Conservation (phyloP, 2,329 filamentous ascomycete genomes). For the Aspergillus texensis region DNA sequence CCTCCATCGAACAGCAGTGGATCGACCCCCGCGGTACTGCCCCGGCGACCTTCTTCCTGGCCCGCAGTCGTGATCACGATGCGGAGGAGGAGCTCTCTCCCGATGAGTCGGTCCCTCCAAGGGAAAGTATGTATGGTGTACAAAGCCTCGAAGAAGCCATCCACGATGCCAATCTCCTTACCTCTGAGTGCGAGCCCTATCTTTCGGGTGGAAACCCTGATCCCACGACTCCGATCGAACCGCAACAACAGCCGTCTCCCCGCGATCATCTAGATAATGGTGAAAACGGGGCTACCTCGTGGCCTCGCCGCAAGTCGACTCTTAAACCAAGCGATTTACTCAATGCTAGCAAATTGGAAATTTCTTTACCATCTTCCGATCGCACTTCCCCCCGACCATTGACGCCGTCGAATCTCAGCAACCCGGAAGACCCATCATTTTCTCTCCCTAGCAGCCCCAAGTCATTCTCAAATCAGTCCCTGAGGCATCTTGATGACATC, state of each 20-base stretch:
- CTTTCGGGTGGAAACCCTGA: not conserved
- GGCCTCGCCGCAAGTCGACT: slow-evolving; percentile 36
- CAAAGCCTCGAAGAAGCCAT: slow-evolving; percentile 60
- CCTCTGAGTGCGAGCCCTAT: slow-evolving; percentile 14
- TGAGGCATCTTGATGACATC: slow-evolving; percentile 62
- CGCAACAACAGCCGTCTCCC: slow-evolving; percentile 13
- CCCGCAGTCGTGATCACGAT: slow-evolving; percentile 53
- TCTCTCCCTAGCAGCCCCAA: slow-evolving; percentile 62
- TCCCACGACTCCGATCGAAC: slow-evolving; percentile 13
- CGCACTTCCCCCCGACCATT: slow-evolving; percentile 44
- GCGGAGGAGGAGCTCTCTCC: slow-evolving; percentile 28
- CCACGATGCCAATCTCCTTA: slow-evolving; percentile 36
- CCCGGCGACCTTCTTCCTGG: slow-evolving; percentile 63
- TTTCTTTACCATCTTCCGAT: slow-evolving; percentile 25
- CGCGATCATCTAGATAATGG: slow-evolving; percentile 22
- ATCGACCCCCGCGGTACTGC: slow-evolving; percentile 42
- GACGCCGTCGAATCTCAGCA: slow-evolving; percentile 50
- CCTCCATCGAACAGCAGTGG: slow-evolving; percentile 37
- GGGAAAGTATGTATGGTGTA: slow-evolving; percentile 58
- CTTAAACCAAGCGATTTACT: slow-evolving; percentile 29
- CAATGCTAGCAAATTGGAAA: slow-evolving; percentile 17
- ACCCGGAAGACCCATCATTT: slow-evolving; percentile 52
- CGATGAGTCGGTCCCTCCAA: slow-evolving; percentile 30
- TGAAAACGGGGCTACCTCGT: slow-evolving; percentile 23
- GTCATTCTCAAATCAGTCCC: slow-evolving; percentile 61